Evolutionary conservation across 257 asterid species (phyloP).

Genomic region (Gentiana macrophylla): DNA sequence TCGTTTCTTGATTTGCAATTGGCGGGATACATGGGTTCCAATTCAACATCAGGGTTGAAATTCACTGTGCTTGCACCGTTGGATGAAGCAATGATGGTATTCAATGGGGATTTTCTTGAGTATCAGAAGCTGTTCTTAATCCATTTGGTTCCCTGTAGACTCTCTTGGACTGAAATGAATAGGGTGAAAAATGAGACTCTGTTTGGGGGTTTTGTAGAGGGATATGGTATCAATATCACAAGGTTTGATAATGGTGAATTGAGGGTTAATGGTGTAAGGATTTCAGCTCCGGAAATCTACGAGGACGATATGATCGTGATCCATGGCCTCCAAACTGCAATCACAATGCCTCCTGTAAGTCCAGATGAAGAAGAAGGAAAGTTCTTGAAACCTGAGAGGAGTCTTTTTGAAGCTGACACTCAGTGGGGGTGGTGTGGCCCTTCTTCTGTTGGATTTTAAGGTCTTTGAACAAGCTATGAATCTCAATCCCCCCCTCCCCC

Average conservation of each 20-base stretch:
- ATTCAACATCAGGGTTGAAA: constrained; percentile 9
- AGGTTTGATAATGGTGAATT: constrained; percentile 21
- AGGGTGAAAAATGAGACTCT: constrained; percentile 35
- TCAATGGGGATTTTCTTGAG: constrained; percentile 33
- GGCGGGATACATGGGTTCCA: constrained; percentile 27
- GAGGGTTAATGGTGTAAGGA: constrained; percentile 53
- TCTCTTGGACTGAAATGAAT: constrained; percentile 38
- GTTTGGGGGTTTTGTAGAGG: constrained; percentile 30
- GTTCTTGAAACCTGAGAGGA: neutral
- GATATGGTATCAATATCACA: constrained; percentile 31
- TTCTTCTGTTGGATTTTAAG: no score
- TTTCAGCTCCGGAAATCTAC: constrained; percentile 54
- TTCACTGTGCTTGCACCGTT: constrained; percentile 64
- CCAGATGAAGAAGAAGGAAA: constrained; percentile 18
- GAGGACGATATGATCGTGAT: constrained; percentile 42
- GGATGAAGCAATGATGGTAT: constrained; percentile 38
- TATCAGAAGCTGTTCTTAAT: constrained; percentile 44
- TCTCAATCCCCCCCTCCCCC: no score
- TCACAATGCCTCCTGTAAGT: constrained; percentile 30
- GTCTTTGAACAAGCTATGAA: no score
- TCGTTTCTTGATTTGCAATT: constrained; percentile 71
- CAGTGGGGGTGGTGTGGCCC: no score
- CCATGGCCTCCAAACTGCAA: constrained; percentile 49
- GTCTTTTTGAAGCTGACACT: neutral
- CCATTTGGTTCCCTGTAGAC: constrained; percentile 58